These are phyloP conservation scores for Gossypium raimondii DNA, from an alignment of 345 rosid species.

Conservation along the genomic window DNA sequence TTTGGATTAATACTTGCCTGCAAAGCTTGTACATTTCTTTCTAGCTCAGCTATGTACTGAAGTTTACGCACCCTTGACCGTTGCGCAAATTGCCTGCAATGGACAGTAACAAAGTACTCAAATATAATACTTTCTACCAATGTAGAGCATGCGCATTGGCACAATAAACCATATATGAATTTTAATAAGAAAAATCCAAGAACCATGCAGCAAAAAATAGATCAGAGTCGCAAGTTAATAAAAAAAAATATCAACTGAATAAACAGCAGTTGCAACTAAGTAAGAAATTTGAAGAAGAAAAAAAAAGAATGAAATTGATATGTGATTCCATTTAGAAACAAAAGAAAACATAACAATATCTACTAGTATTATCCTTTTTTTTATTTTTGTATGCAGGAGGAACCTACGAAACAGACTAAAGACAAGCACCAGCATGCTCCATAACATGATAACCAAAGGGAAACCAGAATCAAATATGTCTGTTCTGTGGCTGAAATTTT, in stretches of 20 bases:
- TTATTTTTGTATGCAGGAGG: neutral
- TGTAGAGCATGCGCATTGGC: neutral
- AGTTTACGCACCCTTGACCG: slow-evolving; percentile 97
- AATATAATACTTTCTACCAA: slow-evolving; percentile 13
- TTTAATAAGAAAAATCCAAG: neutral
- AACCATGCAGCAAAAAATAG: neutral
- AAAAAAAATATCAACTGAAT: neutral
- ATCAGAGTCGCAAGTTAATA: neutral
- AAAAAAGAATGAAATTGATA: neutral
- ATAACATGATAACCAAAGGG: neutral
- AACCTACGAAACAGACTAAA: neutral
- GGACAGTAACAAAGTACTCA: slow-evolving; percentile 16
- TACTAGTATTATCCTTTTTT: too few species aligned
- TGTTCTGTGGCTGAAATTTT: neutral
- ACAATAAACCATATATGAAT: neutral
- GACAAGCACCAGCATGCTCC: neutral
- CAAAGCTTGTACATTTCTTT: slow-evolving; percentile 90
- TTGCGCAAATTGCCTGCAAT: slow-evolving; percentile 93
- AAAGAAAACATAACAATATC: neutral
- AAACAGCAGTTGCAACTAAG: neutral
- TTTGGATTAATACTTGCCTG: slow-evolving; percentile 49
- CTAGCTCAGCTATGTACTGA: slow-evolving; percentile 97
- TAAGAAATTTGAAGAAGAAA: neutral
- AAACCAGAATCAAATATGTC: neutral
- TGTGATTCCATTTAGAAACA: neutral